Base-by-base conservation (phyloP, 1,139 yeast genomes). In the Meyerozyma smithsonii region DNA sequence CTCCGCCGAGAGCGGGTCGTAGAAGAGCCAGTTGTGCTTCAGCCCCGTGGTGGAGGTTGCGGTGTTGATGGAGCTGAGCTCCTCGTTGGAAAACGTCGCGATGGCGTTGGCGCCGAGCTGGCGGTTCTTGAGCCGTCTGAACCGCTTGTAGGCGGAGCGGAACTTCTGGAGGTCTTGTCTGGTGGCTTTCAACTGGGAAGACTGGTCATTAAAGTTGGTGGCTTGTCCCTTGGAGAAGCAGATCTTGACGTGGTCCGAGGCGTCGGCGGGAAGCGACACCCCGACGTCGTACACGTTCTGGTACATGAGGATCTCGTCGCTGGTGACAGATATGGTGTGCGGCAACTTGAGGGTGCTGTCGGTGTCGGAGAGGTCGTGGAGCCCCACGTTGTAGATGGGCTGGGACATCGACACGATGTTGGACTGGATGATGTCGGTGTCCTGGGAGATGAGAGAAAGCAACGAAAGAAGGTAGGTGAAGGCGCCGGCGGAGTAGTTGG, bases 371-470 rank as follows among this genome's bases (percentile, higher is more conserved):
- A 77, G 64, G 52, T 85, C 92, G 39, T 74, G 72, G 24, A 85
- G 71, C 14, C 88, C 84, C 18, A 84, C 72, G 32, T 81, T 81
- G 58, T 77, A 86, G 4, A 85, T 52, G 1, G 88, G 84, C 40
- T 63, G 72, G 25, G 72, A 58, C 21, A 20, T 28, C 32, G 23
- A 28, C 15, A 18, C 33, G 18, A 43, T 46, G 19, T 42, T 45
- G 14, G 46, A 44, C 17, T 50, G 46, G 16, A 51, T 47, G 4
- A 51, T 44, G 12, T 56, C 58, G 16, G 55, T 43, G 38, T 62
- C 63, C 34, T 56, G 51, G 1, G 76, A 74, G 2, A 70, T 56
- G n/a, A 68, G 50, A 4, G 72, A 61, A 19, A 70, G 43, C 14
- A 71, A 51, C 8, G 72, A 54, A 5, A 70, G 46, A 30, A 70